Base-by-base conservation (phyloP, 306 rosid genomes). In the Prunus padus region DNA sequence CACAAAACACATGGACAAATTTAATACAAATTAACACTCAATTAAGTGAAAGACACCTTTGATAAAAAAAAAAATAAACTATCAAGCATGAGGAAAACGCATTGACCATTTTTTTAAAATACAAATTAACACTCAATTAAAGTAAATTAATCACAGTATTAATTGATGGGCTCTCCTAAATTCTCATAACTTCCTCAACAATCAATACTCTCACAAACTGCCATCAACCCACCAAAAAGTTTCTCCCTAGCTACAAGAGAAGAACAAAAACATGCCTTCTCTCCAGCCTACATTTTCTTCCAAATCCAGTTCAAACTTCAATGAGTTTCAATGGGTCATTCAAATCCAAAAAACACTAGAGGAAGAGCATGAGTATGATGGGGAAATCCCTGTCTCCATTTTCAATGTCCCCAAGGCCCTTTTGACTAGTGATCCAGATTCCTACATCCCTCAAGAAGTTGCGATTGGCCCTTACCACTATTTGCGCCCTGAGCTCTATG, bases 391-490 rank as follows among this genome's bases (percentile, higher is more conserved):
- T 0, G 97, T 89, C 3, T 81, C 84, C 77, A 85, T 93, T 47
- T 93, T 88, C 91, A 85, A 84, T 54, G 98, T 77, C 67, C 85
- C 85, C 45, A 80, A 72, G 52, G 15, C 65, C 72, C 83, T 86
- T 25, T 30, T 82, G 87, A 83, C 81, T 0, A 73, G 71, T 26
- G 80, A 86, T 33, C 85, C 92, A 11, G 85, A 89, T 62, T 91
- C 92, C 13, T 93, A 88, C 63, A 70, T 80, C 16, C 97, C 98
- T 47, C 93, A 91, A 80, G 83, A 87, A 73, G 90, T 93, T 47
- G 85, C 97, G 5, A 87, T 93, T 37, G 93, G 93, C 11, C 97
- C 97, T 18, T 93, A 88, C 83, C 98, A 93, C 72, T 74, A 80
- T 59, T 83, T 89, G 89, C 80, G 97, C 11, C 84, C 88, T 3